Evolutionary conservation across 352 stramenopile species (phyloP).

Genomic region (Thraustochytrium sp.): DNA sequence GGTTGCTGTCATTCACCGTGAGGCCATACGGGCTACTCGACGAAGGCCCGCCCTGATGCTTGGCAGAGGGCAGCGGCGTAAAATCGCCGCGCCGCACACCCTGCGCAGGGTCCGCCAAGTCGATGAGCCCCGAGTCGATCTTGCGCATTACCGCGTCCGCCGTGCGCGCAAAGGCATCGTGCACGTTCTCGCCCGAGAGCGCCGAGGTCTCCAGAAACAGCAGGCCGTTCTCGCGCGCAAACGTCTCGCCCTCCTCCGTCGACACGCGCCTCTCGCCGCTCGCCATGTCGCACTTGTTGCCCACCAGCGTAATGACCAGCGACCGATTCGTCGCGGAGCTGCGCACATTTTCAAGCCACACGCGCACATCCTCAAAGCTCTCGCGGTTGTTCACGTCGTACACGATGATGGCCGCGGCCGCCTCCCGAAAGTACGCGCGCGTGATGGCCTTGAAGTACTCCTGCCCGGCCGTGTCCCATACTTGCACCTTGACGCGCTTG

Average conservation of each 20-base stretch:
- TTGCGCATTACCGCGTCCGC: slow-evolving; percentile 38
- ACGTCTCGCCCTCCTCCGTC: slow-evolving; percentile 87
- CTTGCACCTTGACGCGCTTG: slow-evolving; percentile 98
- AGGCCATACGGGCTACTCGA: background rate
- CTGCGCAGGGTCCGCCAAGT: background rate
- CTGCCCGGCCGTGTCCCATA: slow-evolving; percentile 97
- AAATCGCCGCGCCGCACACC: slow-evolving; percentile 14
- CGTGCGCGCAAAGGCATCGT: slow-evolving; percentile 80
- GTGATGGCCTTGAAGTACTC: slow-evolving; percentile 89
- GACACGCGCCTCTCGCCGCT: slow-evolving; percentile 88
- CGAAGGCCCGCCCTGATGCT: background rate
- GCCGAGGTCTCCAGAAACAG: slow-evolving; percentile 98
- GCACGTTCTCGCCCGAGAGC: slow-evolving; percentile 98
- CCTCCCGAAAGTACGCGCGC: slow-evolving; percentile 94
- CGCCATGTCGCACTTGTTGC: slow-evolving; percentile 99
- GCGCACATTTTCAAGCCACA: slow-evolving; percentile 99
- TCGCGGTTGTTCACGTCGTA: slow-evolving; percentile 95
- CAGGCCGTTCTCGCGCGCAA: slow-evolving; percentile 96
- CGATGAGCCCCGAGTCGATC: slow-evolving; percentile 16
- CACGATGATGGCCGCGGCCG: slow-evolving; percentile 88
- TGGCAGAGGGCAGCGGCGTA: background rate
- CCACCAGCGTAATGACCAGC: slow-evolving; percentile 98
- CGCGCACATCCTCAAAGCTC: slow-evolving; percentile 95
- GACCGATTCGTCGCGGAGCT: slow-evolving; percentile 92
- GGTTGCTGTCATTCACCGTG: background rate